Percentiles rank a stretch among this genome's conserved stretches.
phyloP scores from a whole-genome alignment of 2,329 filamentous ascomycete species.

The Emergomyces africanus region DNA sequence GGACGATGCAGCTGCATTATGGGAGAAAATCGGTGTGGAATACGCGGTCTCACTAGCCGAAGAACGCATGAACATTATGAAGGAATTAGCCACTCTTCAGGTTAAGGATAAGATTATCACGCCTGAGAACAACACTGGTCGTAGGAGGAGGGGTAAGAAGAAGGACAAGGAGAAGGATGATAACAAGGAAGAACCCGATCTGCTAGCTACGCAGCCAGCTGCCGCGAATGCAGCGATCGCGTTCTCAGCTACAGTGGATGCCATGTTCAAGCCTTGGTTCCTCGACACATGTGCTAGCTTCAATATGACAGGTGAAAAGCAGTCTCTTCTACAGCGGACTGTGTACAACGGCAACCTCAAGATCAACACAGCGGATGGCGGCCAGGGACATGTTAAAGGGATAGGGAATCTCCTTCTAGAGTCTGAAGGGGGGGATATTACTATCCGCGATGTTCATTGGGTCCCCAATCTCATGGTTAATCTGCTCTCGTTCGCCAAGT shows the following conservation, averaged over 20 bases:
- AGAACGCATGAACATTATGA: neutral
- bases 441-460: neutral
- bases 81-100: neutral
- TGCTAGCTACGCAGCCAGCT: neutral
- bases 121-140: too few species aligned
- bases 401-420: neutral
- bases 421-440: neutral
- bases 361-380: neutral
- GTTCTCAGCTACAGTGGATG: neutral
- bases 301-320: neutral
- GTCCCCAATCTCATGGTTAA: neutral
- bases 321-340: neutral
- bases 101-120: neutral
- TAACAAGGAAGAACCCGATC: neutral
- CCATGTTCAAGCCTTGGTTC: neutral
- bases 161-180: too few species aligned
- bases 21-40: neutral
- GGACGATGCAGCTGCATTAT: neutral
- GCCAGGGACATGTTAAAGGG: neutral
- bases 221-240: neutral
- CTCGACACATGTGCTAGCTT: neutral
- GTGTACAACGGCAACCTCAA: neutral
- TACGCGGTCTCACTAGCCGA: neutral
- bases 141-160: too few species aligned
- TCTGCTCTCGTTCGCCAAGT: neutral